Percentiles rank a stretch among this genome's conserved stretches.
These are phyloP conservation scores for Asclepias syriaca DNA, from an alignment of 257 asterid genomes.

Conservation along the genomic window DNA sequence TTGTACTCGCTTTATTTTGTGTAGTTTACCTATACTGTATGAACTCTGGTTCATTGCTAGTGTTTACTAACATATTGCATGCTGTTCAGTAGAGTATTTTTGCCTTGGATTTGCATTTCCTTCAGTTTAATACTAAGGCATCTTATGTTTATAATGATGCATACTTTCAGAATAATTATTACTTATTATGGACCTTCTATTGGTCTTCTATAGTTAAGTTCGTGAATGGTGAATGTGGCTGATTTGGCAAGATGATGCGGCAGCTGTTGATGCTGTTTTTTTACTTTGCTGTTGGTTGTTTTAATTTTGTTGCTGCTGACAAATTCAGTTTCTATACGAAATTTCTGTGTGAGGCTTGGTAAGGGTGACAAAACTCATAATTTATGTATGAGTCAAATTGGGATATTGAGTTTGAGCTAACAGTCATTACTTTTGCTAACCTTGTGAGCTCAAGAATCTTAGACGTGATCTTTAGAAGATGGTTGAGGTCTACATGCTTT, in stretches of 20 bases:
- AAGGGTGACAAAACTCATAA: constrained; percentile 36
- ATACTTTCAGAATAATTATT: constrained; percentile 12
- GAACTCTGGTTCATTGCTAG: constrained; percentile 20
- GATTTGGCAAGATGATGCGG: constrained; percentile 36
- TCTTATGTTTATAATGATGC: constrained; percentile 16
- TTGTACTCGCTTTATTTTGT: constrained; percentile 37
- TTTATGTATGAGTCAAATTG: constrained; percentile 16
- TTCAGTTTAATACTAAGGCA: background rate
- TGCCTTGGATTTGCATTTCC: background rate
- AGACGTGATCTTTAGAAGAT: constrained; percentile 30
- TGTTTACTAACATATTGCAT: background rate
- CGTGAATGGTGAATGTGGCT: constrained; percentile 54
- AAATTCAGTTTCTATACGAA: constrained; percentile 28
- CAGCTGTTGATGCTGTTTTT: constrained; percentile 36
- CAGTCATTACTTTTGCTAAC: constrained; percentile 19
- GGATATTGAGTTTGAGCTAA: constrained; percentile 20
- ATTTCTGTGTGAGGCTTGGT: constrained; percentile 34
- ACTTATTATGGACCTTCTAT: constrained; percentile 45
- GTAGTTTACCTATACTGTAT: constrained; percentile 18
- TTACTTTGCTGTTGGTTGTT: constrained; percentile 27
- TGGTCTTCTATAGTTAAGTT: constrained; percentile 67
- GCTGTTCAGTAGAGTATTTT: background rate
- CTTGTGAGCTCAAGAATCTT: constrained; percentile 21
- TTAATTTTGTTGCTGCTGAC: constrained; percentile 27
- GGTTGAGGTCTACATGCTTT: constrained; percentile 19